Base-by-base conservation (phyloP, 2,329 filamentous ascomycete genomes). In the Trichoderma breve region DNA sequence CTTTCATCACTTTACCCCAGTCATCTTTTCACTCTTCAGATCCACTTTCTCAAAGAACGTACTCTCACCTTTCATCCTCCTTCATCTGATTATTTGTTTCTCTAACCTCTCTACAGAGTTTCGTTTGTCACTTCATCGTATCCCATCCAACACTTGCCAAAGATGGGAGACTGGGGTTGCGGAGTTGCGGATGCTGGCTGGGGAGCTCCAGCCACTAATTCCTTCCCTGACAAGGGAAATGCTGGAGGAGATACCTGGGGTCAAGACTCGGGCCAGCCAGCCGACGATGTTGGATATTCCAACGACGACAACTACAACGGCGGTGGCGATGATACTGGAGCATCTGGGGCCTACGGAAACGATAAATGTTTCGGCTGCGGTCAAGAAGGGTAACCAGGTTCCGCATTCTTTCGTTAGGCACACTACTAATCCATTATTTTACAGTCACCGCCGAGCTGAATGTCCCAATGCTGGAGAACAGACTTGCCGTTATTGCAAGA, bases 401-500 rank as follows among this genome's bases (percentile, higher is more conserved):
- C 12, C 57, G 4, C n/a, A 30, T 60, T 7, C 28, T 34, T 12
- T 11, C 9, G 28, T 5, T 34, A 8, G 3, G 7, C 39, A n/a
- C n/a, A 21, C 32, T 21, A 14, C 57, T 60, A n/a, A 60, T 1
- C 1, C 0, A 34, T 34, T 14, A 12, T 34, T 8, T 58, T 39
- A 0, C 58, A 79, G 80, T 6, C 80, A 80, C 71, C 77, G 75
- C 14, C 79, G 77, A 58, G 79, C 78, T 1, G 82, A 83, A 4
- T 84, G 82, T 32, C 78, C 82, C 5, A 79, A 77, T 51, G 75
- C 80, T 1, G 73, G 76, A 61, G 77, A 78, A 18, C 79, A 78
- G 72, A 70, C 76, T 28, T 86, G 85, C 74, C 80, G 79, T 39
- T 84, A 81, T 73, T 89, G 87, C 80, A 82, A 84, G 71, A 77